A percentile compares a stretch with the other conserved stretches of the same genome.
Evolutionary conservation across 2,329 filamentous ascomycete species (phyloP).

Genomic region (Aspergillus ruber): DNA sequence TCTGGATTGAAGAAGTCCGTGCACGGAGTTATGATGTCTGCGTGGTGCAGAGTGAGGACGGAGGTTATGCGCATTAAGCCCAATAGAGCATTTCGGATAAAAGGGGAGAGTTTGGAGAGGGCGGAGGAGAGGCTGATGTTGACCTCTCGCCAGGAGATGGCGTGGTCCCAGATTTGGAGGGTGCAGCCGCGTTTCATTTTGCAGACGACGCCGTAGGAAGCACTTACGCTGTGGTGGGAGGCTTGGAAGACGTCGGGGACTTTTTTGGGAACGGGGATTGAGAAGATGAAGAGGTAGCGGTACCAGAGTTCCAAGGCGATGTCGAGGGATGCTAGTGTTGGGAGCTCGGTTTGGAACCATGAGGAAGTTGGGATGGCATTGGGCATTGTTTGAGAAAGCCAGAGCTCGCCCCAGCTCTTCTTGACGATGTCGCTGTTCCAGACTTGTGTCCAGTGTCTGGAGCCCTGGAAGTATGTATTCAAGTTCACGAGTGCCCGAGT

Average conservation of each 20-base stretch:
- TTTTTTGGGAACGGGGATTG: slow-evolving; percentile 50
- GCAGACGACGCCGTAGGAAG: slow-evolving; percentile 56
- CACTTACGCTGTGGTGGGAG: slow-evolving; percentile 57
- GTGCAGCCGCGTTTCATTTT: slow-evolving; percentile 56
- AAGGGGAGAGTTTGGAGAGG: slow-evolving; percentile 44
- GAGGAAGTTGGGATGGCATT: slow-evolving; percentile 30
- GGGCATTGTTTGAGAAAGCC: slow-evolving; percentile 41
- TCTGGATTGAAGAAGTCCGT: slow-evolving; percentile 59
- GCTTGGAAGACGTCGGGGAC: slow-evolving; percentile 57
- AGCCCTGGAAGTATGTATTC: slow-evolving; percentile 45
- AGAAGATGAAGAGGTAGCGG: slow-evolving; percentile 50
- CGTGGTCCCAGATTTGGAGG: slow-evolving; percentile 59
- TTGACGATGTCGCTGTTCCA: slow-evolving; percentile 43
- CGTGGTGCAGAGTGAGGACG: slow-evolving; percentile 46
- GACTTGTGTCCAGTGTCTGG: slow-evolving; percentile 44
- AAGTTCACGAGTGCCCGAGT: slow-evolving; percentile 45
- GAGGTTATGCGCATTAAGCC: slow-evolving; percentile 44
- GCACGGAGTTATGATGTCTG: slow-evolving; percentile 54
- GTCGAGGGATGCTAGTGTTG: slow-evolving; percentile 31
- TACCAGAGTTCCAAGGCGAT: slow-evolving; percentile 36
- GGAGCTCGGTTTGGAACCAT: slow-evolving; percentile 35
- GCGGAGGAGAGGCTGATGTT: slow-evolving; percentile 46
- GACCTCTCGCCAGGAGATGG: slow-evolving; percentile 55
- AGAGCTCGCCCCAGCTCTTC: slow-evolving; percentile 42
- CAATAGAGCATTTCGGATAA: slow-evolving; percentile 45